These are phyloP conservation scores for Phylloboletellus chloephorus DNA, from an alignment of 1,284 basidiomycete genomes.

Conservation along the genomic window DNA sequence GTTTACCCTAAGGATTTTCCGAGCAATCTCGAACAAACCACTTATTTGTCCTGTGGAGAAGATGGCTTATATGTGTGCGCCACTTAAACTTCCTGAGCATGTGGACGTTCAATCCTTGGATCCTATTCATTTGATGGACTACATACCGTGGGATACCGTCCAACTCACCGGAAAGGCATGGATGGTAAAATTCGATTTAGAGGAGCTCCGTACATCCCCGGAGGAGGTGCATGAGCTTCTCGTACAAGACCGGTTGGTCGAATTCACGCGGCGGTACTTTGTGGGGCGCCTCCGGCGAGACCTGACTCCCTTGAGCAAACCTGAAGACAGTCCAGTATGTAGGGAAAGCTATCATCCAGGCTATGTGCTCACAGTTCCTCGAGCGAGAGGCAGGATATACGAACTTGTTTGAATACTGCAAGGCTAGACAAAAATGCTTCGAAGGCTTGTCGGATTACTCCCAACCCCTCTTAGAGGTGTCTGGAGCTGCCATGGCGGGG, in stretches of 20 bases:
- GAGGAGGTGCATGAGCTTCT: slow-evolving; percentile 54
- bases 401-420: slow-evolving; percentile 62
- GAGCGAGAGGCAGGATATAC: slow-evolving; percentile 55
- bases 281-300: slow-evolving; percentile 54
- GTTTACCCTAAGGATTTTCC: slow-evolving; percentile 60
- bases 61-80: slow-evolving; percentile 61
- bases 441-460: slow-evolving; percentile 52
- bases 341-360: neutral
- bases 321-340: slow-evolving; percentile 58
- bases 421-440: slow-evolving; percentile 54
- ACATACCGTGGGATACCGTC: slow-evolving; percentile 64
- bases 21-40: slow-evolving; percentile 62
- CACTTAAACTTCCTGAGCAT: slow-evolving; percentile 37
- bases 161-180: slow-evolving; percentile 45
- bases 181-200: slow-evolving; percentile 45
- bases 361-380: slow-evolving; percentile 15
- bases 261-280: slow-evolving; percentile 67
- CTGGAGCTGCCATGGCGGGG: slow-evolving; percentile 41
- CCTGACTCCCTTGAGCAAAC: slow-evolving; percentile 66
- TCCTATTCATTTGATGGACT: slow-evolving; percentile 37
- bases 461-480: slow-evolving; percentile 71
- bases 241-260: slow-evolving; percentile 68
- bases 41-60: slow-evolving; percentile 47
- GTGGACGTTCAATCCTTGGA: slow-evolving; percentile 23
- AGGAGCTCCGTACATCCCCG: slow-evolving; percentile 37